phyloP scores from a whole-genome alignment of 1,284 basidiomycete genomes.

The Melampsora larici-populina region DNA sequence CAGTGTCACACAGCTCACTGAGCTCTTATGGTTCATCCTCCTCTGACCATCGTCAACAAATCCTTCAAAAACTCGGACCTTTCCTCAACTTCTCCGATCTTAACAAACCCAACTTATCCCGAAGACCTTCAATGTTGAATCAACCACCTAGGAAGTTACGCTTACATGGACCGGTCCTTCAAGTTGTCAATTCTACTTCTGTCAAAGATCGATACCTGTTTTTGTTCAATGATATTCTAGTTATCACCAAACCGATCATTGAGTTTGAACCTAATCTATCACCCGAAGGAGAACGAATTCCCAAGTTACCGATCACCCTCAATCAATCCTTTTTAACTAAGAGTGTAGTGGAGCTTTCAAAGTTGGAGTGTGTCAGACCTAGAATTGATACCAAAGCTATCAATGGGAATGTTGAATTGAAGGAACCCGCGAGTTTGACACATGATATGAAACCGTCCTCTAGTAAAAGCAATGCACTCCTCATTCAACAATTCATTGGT shows the following conservation, averaged over 20 bases:
- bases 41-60: conserved; percentile 44
- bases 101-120: conserved; percentile 58
- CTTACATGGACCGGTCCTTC: conserved; percentile 78
- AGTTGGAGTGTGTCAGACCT: conserved; percentile 58
- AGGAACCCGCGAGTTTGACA: conserved; percentile 45
- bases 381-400: conserved; percentile 51
- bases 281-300: conserved; percentile 59
- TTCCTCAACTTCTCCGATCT: conserved; percentile 58
- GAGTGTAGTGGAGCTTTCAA: conserved; percentile 72
- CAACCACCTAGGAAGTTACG: conserved; percentile 80
- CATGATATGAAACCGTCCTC: neutral
- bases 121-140: conserved; percentile 67
- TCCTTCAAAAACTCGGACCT: conserved; percentile 57
- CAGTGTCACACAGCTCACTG: conserved; percentile 2
- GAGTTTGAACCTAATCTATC: conserved; percentile 61
- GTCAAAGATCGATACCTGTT: conserved; percentile 95
- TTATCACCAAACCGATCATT: conserved; percentile 65
- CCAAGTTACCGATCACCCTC: conserved; percentile 63
- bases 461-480: neutral
- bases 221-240: conserved; percentile 86
- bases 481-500: conserved; percentile 47
- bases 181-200: conserved; percentile 87
- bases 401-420: conserved; percentile 45
- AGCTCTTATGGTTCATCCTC: conserved; percentile 18
- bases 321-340: conserved; percentile 83